Percentiles rank a stretch among this genome's conserved stretches.
These are phyloP conservation scores for Paecilomyces dactylethromorphus DNA, from an alignment of 2,329 filamentous ascomycete species.

Conservation along the genomic window DNA sequence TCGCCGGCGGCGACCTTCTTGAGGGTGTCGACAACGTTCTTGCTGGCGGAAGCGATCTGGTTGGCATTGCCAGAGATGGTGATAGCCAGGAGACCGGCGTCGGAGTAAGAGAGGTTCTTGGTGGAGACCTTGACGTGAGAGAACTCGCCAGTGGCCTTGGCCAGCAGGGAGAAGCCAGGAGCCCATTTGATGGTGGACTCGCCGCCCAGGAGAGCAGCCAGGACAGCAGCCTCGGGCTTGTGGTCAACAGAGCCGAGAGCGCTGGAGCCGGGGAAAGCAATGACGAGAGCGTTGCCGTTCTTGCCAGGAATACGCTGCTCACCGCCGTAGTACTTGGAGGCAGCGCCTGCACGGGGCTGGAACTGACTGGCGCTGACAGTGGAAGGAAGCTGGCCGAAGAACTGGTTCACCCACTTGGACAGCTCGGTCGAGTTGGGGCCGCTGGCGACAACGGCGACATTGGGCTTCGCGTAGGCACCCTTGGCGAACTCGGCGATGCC, in stretches of 20 bases:
- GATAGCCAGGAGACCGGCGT: constrained; percentile 83
- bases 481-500: constrained; percentile 69
- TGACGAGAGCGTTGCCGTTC: constrained; percentile 73
- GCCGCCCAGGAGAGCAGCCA: constrained; percentile 83
- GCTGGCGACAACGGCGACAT: constrained; percentile 86
- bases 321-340: constrained; percentile 86
- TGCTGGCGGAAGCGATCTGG: constrained; percentile 66
- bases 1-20: constrained; percentile 72
- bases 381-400: constrained; percentile 69
- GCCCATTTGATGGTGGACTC: constrained; percentile 93
- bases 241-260: constrained; percentile 62
- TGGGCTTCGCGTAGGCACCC: constrained; percentile 77
- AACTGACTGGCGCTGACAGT: constrained; percentile 43
- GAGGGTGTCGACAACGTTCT: constrained; percentile 71
- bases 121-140: constrained; percentile 64
- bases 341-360: constrained; percentile 51
- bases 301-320: constrained; percentile 81
- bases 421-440: constrained; percentile 71
- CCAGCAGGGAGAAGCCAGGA: constrained; percentile 81
- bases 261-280: constrained; percentile 89
- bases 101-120: constrained; percentile 80
- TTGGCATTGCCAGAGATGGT: constrained; percentile 69
- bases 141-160: constrained; percentile 65
- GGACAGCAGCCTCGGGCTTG: constrained; percentile 85
- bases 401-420: constrained; percentile 84